phyloP scores from a whole-genome alignment of 2,329 filamentous ascomycete species.

The Colletotrichum lini region DNA sequence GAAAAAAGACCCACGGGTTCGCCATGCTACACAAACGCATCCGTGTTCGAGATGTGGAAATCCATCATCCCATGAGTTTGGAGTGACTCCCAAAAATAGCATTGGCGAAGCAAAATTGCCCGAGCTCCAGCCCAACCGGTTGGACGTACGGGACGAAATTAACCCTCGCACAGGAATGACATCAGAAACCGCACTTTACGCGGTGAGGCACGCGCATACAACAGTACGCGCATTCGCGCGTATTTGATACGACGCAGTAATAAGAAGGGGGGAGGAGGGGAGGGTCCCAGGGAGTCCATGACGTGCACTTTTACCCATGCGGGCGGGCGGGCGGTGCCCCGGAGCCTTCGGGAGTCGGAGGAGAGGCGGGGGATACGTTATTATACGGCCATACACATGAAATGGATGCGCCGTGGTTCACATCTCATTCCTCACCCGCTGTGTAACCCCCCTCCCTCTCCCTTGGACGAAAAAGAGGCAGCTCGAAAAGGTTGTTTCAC shows the following conservation, averaged over 20 bases:
- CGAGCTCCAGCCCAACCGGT: not conserved
- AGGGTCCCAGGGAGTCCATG: slow-evolving; percentile 24
- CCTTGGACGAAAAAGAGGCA: slow-evolving; percentile 18
- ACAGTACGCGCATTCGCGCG: not conserved
- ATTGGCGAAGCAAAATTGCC: not conserved
- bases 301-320: slow-evolving; percentile 35
- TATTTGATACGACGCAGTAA: slow-evolving; percentile 13
- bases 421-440: slow-evolving; percentile 21
- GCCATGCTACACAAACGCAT: not conserved
- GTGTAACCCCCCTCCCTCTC: not conserved
- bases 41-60: not conserved
- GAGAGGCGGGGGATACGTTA: not conserved
- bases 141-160: not conserved
- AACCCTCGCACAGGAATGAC: slow-evolving; percentile 1
- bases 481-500: slow-evolving; percentile 26
- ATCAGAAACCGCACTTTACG: not conserved
- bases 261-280: not conserved
- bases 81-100: not conserved
- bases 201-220: slow-evolving; percentile 3
- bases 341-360: slow-evolving; percentile 17
- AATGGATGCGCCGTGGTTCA: not conserved
- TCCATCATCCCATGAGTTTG: not conserved
- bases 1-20: not conserved
- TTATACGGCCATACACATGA: slow-evolving; percentile 8
- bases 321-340: slow-evolving; percentile 29